phyloP scores from a whole-genome alignment of 768 basidiomycete species.

The Leccinum incarnatum region DNA sequence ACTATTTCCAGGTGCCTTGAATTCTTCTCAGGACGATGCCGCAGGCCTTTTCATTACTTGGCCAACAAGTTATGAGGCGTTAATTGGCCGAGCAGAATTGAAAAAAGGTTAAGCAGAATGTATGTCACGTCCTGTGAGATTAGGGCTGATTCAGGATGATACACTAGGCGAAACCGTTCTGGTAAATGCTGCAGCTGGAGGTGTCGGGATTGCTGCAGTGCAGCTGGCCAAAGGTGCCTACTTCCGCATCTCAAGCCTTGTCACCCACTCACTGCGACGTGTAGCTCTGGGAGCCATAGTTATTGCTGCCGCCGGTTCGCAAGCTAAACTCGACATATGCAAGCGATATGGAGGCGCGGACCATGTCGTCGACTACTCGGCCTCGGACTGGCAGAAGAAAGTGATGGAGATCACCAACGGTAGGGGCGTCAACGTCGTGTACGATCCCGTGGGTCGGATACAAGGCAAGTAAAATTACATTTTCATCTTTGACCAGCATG shows the following conservation, averaged over 20 bases:
- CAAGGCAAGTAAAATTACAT: constrained; percentile 41
- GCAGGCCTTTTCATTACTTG: constrained; percentile 82
- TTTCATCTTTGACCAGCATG: neutral
- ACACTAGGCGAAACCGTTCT: constrained; percentile 82
- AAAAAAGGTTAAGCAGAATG: constrained; percentile 55
- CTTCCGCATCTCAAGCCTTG: neutral
- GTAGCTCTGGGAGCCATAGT: constrained; percentile 88
- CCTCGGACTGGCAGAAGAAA: constrained; percentile 83
- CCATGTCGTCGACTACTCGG: constrained; percentile 74
- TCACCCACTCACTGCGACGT: neutral
- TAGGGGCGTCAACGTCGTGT: constrained; percentile 83
- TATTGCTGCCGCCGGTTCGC: constrained; percentile 87
- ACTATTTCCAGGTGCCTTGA: neutral
- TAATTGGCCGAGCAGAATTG: constrained; percentile 80
- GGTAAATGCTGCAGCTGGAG: constrained; percentile 94
- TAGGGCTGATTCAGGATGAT: constrained; percentile 5
- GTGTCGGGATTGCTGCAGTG: constrained; percentile 88
- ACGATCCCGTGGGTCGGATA: constrained; percentile 83
- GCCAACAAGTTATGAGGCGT: constrained; percentile 90
- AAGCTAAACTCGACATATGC: constrained; percentile 75
- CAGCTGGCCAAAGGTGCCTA: constrained; percentile 85
- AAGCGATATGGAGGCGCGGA: constrained; percentile 80
- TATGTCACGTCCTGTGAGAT: neutral
- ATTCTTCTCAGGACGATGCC: constrained; percentile 2
- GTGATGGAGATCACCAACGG: constrained; percentile 81